A percentile compares a stretch with the other conserved stretches of the same genome.
Evolutionary conservation across 306 rosid genomes (phyloP).

Genomic region (Quercus variabilis): DNA sequence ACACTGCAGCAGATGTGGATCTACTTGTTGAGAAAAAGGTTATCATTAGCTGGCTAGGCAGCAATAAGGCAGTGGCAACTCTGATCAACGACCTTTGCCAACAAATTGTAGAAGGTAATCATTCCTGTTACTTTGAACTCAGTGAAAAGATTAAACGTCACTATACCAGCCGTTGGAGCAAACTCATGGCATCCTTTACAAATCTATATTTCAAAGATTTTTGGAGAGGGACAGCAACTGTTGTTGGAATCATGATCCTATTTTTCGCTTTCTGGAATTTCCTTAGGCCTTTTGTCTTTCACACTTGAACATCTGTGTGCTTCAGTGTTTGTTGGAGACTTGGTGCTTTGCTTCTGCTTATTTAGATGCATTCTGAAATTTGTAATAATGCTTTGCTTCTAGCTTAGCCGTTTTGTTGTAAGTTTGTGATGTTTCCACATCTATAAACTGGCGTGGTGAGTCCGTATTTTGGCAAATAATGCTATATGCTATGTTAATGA

Average conservation of each 20-base stretch:
- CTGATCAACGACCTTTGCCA: constrained; percentile 10
- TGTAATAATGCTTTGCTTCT: no score
- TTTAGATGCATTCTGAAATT: no score
- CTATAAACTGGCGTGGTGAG: no score
- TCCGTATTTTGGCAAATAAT: no score
- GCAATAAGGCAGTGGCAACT: constrained; percentile 3
- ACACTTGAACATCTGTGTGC: no score
- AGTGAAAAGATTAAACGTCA: neutral
- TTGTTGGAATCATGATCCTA: constrained; percentile 17
- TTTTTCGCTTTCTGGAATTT: neutral
- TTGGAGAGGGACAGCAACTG: constrained; percentile 28
- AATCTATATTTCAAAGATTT: constrained; percentile 26
- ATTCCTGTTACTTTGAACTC: neutral
- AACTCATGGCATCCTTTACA: constrained; percentile 4
- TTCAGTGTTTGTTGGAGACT: no score
- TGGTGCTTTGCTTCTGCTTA: no score
- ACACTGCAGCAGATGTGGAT: constrained; percentile 22
- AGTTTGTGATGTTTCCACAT: no score
- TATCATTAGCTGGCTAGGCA: constrained; percentile 11
- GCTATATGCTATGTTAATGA: no score
- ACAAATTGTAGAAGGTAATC: neutral
- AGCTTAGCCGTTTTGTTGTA: no score
- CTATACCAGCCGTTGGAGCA: constrained; percentile 7
- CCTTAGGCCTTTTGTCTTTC: no score
- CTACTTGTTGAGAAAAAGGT: constrained; percentile 17